Evolutionary conservation across 2,329 filamentous ascomycete genomes (phyloP).

Genomic region (Cladosporium halotolerans): DNA sequence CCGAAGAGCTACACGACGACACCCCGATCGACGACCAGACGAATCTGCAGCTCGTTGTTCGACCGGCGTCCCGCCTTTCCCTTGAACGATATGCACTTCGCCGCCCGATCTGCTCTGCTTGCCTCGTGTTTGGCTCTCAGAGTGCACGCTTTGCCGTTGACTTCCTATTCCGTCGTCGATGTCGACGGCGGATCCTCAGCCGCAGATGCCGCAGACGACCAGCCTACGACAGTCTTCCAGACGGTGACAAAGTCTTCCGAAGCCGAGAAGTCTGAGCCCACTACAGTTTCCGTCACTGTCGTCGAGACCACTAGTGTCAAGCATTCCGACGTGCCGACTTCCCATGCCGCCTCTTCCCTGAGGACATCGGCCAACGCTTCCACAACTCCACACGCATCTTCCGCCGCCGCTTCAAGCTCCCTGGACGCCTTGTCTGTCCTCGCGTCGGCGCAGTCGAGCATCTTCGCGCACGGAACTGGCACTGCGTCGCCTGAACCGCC

Average conservation of each 20-base stretch:
- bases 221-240: slow-evolving; percentile 6
- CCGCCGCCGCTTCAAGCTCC: background rate
- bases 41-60: background rate
- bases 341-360: background rate
- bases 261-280: background rate
- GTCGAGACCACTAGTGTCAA: background rate
- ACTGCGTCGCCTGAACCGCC: background rate
- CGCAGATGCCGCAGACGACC: background rate
- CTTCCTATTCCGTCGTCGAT: slow-evolving; percentile 11
- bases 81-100: slow-evolving; percentile 1
- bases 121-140: slow-evolving; percentile 6
- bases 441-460: background rate
- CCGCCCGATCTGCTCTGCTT: slow-evolving; percentile 3
- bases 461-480: background rate
- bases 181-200: slow-evolving; percentile 4
- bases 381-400: background rate
- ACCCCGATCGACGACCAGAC: background rate
- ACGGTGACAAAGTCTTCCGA: slow-evolving; percentile 9
- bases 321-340: background rate
- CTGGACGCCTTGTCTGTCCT: background rate
- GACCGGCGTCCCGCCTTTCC: background rate
- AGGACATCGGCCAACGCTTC: background rate
- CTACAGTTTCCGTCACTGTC: slow-evolving; percentile 2
- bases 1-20: no score
- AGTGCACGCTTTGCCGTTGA: slow-evolving; percentile 4